Evolutionary conservation across 1,284 basidiomycete genomes (phyloP).

Genomic region (Amylostereum areolatum): DNA sequence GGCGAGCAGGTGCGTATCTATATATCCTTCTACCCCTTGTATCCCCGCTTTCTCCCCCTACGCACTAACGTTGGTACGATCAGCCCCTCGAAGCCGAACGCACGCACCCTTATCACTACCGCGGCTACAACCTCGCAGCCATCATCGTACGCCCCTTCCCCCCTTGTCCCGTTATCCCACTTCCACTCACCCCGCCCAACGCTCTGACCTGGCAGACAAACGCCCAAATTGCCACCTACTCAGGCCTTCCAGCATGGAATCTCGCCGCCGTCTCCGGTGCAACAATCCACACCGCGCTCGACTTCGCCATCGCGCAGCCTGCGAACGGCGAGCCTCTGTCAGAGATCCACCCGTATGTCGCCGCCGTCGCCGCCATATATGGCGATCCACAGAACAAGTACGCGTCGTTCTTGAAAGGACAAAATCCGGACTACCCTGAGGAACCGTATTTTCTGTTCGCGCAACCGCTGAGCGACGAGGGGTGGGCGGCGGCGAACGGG

Average conservation of each 20-base stretch:
- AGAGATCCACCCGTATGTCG: constrained; percentile 45
- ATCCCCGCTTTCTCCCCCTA: not conserved
- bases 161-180: not conserved
- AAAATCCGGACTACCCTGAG: constrained; percentile 29
- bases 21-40: not conserved
- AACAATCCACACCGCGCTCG: constrained; percentile 51
- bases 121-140: constrained; percentile 1
- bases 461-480: constrained; percentile 35
- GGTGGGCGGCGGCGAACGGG: constrained; percentile 3
- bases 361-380: constrained; percentile 45
- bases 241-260: constrained; percentile 39
- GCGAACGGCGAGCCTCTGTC: constrained; percentile 28
- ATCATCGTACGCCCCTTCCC: not conserved
- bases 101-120: not conserved
- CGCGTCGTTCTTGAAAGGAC: constrained; percentile 31
- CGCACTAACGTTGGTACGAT: not conserved
- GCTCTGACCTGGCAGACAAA: constrained; percentile 38
- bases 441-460: constrained; percentile 50
- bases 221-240: constrained; percentile 42
- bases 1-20: constrained; percentile 28
- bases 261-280: constrained; percentile 38
- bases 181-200: no score
- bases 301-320: constrained; percentile 46
- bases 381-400: constrained; percentile 51
- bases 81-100: not conserved